Evolutionary conservation across 1,284 basidiomycete species (phyloP), one percentile per base, ranked within the genome.

Genomic region (Ganoderma lingzhi): DNA sequence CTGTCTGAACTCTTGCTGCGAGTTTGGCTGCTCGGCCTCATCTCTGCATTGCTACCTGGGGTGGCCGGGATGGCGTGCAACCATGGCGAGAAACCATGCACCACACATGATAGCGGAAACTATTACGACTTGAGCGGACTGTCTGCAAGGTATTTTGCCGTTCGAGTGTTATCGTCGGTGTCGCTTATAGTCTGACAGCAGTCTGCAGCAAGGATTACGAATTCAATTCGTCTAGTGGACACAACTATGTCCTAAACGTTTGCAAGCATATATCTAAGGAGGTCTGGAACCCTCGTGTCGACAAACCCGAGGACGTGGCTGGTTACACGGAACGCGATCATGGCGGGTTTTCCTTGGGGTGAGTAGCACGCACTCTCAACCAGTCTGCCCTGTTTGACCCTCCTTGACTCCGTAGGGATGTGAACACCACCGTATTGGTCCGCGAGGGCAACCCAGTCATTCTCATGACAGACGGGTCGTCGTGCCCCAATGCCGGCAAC

Each of bases 341-440:
- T 70, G 87, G 90, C 0, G 90, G 93, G 77, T 89, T 94, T 79
- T 88, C 88, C 8, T 84, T 94, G 48, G 93, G 93, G 92, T 92
- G 75, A 73, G 88, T 78, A 37, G 9, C 44, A 42, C 19, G 37
- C 39, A 15, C 17, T 17, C 59, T 42, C 35, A 10, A 10, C 23
- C 59, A 17, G 14, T 9, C 19, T 48, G 17, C 56, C 53, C 45
- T 65, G 32, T 56, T n/a, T 32, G 23, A 17, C 63, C 62, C 69
- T 35, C 44, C 51, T 55, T 51, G 35, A 51, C 51, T 55, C 45
- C 19, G 12, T 73, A 93, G 91, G 48, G 82, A 86, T 67, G 82
- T 85, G 45, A 93, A 92, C 73, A 89, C 87, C 6, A 90, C 88
- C 0, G 78, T 94, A 35, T 79, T 79, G 35, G 78, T 92, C 37